Percentiles rank a stretch among this genome's conserved stretches.
Conservation (phyloP, 352 stramenopile genomes). For the Thalassiosira mediterranea region DNA sequence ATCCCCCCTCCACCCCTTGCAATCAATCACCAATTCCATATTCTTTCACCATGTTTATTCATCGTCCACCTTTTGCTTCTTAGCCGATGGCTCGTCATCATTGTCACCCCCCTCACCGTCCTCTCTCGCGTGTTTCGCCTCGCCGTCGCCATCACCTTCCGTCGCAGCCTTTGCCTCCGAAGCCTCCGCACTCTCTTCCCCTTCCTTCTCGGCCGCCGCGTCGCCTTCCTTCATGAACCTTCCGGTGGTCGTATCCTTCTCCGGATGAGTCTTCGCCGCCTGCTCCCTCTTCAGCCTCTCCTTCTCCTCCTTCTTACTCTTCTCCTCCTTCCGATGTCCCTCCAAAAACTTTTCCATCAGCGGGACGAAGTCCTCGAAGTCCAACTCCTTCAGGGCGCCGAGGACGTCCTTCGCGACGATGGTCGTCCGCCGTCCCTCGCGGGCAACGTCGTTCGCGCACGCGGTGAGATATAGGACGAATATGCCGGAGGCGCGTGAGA, state of each 20-base stretch:
- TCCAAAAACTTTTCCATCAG: constrained; percentile 74
- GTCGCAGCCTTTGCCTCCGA: constrained; percentile 4
- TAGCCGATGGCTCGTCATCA: neutral
- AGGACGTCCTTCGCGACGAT: constrained; percentile 84
- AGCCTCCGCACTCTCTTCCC: constrained; percentile 1
- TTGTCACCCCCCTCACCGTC: constrained; percentile 23
- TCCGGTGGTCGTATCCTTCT: constrained; percentile 4
- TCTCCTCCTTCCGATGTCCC: constrained; percentile 64
- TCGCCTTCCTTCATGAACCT: constrained; percentile 24
- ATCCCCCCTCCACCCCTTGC: no score
- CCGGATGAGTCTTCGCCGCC: neutral
- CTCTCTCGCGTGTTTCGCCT: constrained; percentile 27
- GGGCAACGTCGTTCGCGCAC: constrained; percentile 84
- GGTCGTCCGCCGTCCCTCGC: constrained; percentile 81
- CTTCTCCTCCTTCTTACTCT: constrained; percentile 78
- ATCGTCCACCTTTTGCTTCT: constrained; percentile 5
- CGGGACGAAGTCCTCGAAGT: constrained; percentile 78
- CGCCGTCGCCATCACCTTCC: constrained; percentile 5
- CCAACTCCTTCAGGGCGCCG: constrained; percentile 74
- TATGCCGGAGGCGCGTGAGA: constrained; percentile 82
- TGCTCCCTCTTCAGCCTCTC: constrained; percentile 34
- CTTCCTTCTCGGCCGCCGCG: constrained; percentile 14
- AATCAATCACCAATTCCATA: no score
- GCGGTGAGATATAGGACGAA: constrained; percentile 86
- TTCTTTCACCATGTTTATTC: no score